These are phyloP conservation scores for Lachnellula occidentalis DNA, from an alignment of 2,329 filamentous ascomycete genomes.

Conservation along the genomic window DNA sequence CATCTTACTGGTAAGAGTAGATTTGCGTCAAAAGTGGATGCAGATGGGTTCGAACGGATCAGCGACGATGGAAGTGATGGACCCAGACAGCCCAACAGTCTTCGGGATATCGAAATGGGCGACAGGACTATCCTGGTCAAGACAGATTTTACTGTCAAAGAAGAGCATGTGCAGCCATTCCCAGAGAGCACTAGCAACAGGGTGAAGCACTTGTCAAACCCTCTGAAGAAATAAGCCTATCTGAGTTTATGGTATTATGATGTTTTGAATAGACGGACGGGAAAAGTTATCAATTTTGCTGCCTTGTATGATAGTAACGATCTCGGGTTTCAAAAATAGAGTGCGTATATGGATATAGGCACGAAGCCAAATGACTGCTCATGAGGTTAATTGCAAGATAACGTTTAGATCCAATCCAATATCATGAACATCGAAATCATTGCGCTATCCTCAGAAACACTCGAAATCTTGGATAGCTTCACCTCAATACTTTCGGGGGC, in stretches of 20 bases:
- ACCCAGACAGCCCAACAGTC: not conserved
- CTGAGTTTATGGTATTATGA: not conserved
- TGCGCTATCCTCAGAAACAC: too few relatives aligned
- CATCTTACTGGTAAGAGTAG: not conserved
- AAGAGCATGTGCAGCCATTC: not conserved
- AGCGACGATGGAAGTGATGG: constrained; percentile 1
- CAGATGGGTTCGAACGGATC: constrained; percentile 3
- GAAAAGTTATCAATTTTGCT: too few relatives aligned
- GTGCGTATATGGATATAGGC: too few relatives aligned
- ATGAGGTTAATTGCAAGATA: too few relatives aligned
- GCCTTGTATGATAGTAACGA: too few relatives aligned
- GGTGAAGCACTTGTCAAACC: not conserved
- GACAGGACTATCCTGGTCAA: constrained; percentile 3
- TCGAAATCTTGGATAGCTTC: too few relatives aligned
- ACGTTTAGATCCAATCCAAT: too few relatives aligned
- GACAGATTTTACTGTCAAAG: not conserved
- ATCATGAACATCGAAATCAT: too few relatives aligned
- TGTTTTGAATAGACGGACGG: too few relatives aligned
- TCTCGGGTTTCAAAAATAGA: too few relatives aligned
- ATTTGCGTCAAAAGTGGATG: not conserved
- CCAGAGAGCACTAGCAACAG: not conserved
- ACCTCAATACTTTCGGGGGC: too few relatives aligned
- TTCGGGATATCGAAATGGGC: constrained; percentile 3
- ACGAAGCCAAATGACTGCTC: too few relatives aligned
- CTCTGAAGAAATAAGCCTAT: not conserved